These are phyloP conservation scores for Populus hybrid DNA, from an alignment of 441 rosid genomes.

Conservation along the genomic window DNA sequence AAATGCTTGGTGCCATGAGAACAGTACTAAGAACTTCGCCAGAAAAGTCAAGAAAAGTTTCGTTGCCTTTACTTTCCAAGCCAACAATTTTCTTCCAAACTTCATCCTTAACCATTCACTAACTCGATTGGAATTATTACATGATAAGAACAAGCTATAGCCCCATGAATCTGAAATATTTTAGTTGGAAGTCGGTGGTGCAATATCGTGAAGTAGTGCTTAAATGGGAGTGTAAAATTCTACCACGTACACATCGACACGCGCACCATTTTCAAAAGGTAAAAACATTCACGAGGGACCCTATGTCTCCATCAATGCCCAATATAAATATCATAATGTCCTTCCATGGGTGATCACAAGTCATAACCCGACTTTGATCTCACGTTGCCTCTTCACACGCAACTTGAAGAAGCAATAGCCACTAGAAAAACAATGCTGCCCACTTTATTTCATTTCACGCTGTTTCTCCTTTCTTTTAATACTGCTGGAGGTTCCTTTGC, in stretches of 20 bases:
- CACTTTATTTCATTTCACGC: constrained; percentile 14
- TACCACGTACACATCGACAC: background rate
- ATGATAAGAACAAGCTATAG: background rate
- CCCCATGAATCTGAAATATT: background rate
- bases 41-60: too few relatives aligned
- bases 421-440: constrained; percentile 24
- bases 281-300: constrained; percentile 18
- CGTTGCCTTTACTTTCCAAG: too few relatives aligned
- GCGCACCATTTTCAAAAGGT: background rate
- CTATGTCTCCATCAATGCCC: constrained; percentile 20
- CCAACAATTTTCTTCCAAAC: background rate
- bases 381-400: too few relatives aligned
- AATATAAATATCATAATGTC: constrained; percentile 18
- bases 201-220: background rate
- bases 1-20: too few relatives aligned
- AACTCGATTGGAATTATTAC: too few relatives aligned
- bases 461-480: constrained; percentile 24
- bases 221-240: background rate
- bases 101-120: background rate
- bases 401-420: background rate
- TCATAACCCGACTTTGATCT: background rate
- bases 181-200: constrained; percentile 36
- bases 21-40: too few relatives aligned
- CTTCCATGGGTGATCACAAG: too few relatives aligned
- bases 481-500: constrained; percentile 16